Evolutionary conservation across 2,329 filamentous ascomycete genomes (phyloP), one percentile per base, ranked within the genome.

Genomic region (Colletotrichum tabaci): DNA sequence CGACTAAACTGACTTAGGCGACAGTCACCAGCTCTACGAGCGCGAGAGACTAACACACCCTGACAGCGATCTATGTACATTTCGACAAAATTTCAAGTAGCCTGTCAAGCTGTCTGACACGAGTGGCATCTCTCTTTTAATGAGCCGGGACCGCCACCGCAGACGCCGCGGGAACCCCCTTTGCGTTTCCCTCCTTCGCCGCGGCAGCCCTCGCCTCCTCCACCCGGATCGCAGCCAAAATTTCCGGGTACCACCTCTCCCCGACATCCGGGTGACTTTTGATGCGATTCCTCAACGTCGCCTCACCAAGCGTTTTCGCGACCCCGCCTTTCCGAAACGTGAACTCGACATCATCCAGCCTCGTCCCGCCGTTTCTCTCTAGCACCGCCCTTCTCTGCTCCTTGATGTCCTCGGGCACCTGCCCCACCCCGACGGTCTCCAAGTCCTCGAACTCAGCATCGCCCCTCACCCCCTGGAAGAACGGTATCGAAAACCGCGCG

Each of bases 251-350:
- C 90, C 94, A 97, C 76, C 91, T 86, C 85, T 95, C 93, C 2
- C 93, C 94, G 1, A 97, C 94, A 80, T 97, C 94, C 4, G 92
- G 93, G 83, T 97, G 94, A 75, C 92, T 95, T 87, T 95, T 96
- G 76, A 97, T 87, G 16, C 94, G 84, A 82, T 97, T 97, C 83
- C 93, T 88, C 79, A 97, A 83, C 70, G 94, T 97, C 13, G 94
- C 94, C 85, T 97, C 94, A 5, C 94, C 94, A 10, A 97, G 82
- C 75, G 88, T 91, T 79, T 88, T 90, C 18, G 90, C 88, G 78
- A 86, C 89, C 67, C 89, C 86, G 18, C 93, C 93, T 73, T 87
- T 90, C 30, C 91, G 88, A 78, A 97, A 97, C 2, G 94, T 96
- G 79, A 96, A 97, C 84, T 97, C 94, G 56, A 96, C 93, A 77